Conservation (phyloP, 129 eudicot genomes). For the Sambucus nigra region DNA sequence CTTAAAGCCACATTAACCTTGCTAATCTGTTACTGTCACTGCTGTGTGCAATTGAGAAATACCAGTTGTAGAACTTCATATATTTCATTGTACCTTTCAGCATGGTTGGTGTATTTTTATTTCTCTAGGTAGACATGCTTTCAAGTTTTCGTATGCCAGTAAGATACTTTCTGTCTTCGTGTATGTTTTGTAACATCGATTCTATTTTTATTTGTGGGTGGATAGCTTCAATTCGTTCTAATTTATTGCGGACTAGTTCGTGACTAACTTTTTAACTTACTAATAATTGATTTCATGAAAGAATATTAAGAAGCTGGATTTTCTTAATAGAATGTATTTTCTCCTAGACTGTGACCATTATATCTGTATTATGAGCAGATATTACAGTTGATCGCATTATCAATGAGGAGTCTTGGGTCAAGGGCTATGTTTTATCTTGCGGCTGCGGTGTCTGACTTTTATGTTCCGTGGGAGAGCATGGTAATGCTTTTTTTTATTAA, state of each 20-base stretch:
- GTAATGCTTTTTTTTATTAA: slow-evolving; percentile 38
- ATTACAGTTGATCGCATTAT: slow-evolving; percentile 56
- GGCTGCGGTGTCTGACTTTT: slow-evolving; percentile 96
- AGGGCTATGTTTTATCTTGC: slow-evolving; percentile 92
- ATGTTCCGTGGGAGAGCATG: slow-evolving; percentile 99
- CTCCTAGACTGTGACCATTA: neutral
- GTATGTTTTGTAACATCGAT: no score
- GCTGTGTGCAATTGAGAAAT: neutral
- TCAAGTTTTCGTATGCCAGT: no score
- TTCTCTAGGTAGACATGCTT: neutral
- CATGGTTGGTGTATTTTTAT: neutral
- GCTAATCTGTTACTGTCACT: neutral
- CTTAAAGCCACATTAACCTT: neutral
- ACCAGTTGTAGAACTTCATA: neutral
- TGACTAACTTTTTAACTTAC: no score
- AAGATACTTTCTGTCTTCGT: no score
- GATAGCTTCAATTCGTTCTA: no score
- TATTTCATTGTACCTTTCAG: neutral
- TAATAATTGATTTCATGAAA: neutral
- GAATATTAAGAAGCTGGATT: neutral
- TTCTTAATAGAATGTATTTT: neutral
- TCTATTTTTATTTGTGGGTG: no score
- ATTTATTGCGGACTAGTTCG: no score
- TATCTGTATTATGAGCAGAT: slow-evolving; percentile 31
- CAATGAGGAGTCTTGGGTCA: slow-evolving; percentile 63